Percentiles rank a stretch among this genome's conserved stretches.
Evolutionary conservation across 2,329 filamentous ascomycete genomes (phyloP).

Genomic region (Fusarium abutilonis): DNA sequence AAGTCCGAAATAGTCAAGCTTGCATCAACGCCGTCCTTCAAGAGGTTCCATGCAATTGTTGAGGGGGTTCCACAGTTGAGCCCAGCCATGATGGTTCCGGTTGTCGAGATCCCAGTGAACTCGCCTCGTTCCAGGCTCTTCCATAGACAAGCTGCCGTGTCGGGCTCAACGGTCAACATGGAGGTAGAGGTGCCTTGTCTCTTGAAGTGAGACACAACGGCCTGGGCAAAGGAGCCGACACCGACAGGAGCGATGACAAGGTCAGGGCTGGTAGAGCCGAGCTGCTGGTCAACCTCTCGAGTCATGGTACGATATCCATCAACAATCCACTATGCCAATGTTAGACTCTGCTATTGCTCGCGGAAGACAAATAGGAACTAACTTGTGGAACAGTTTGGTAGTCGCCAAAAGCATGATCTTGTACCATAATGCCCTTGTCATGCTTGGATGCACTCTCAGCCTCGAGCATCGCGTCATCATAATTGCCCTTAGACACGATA

Average conservation of each 20-base stretch:
- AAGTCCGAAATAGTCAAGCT: conserved; percentile 68
- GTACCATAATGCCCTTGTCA: conserved; percentile 64
- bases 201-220: conserved; percentile 74
- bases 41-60: conserved; percentile 68
- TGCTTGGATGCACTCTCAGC: conserved; percentile 57
- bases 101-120: conserved; percentile 62
- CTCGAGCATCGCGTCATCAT: conserved; percentile 69
- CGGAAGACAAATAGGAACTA: conserved; percentile 1
- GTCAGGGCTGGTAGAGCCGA: conserved; percentile 51
- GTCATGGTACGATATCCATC: conserved; percentile 82
- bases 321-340: conserved; percentile 69
- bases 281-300: conserved; percentile 71
- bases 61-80: conserved; percentile 79
- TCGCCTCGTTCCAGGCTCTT: conserved; percentile 61
- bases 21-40: conserved; percentile 68
- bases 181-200: conserved; percentile 42
- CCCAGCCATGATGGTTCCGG: conserved; percentile 76
- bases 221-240: conserved; percentile 77
- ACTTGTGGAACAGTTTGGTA: conserved; percentile 73
- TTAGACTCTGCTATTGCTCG: not conserved
- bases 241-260: conserved; percentile 73
- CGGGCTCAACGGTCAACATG: conserved; percentile 76
- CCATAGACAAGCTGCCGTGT: conserved; percentile 68
- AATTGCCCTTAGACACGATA: conserved; percentile 64
- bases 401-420: conserved; percentile 74